Evolutionary conservation across 495 filamentous ascomycete genomes (phyloP).

Genomic region (Neurospora cerealis): DNA sequence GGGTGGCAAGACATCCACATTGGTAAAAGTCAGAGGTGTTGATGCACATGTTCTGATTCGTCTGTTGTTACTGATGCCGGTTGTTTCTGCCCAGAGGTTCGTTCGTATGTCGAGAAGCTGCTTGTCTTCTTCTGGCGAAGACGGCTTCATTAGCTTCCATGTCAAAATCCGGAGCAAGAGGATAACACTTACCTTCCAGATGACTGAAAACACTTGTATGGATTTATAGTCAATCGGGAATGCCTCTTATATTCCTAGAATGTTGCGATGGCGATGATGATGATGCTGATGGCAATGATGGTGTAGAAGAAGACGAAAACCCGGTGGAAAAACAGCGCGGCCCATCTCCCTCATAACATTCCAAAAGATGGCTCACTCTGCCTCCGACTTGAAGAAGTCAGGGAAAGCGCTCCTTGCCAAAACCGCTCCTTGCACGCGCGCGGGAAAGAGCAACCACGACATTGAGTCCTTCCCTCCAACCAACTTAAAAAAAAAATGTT

Average conservation of each 20-base stretch:
- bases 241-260: not conserved
- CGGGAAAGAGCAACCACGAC: not conserved
- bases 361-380: not conserved
- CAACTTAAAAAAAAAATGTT: too few relatives aligned
- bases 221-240: not conserved
- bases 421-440: not conserved
- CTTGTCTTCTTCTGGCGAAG: not conserved
- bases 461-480: not conserved
- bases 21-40: not conserved
- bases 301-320: too few relatives aligned
- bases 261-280: not conserved
- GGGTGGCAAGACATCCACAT: too few relatives aligned
- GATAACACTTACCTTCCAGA: not conserved
- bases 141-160: not conserved
- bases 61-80: not conserved
- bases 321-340: not conserved
- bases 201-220: not conserved
- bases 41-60: not conserved
- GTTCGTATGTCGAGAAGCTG: not conserved
- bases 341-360: not conserved
- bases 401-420: not conserved
- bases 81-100: not conserved
- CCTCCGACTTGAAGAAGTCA: not conserved
- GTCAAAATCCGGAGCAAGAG: not conserved
- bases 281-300: not conserved